Conservation (phyloP, 1,139 yeast species). For the Hanseniaspora sp. region DNA sequence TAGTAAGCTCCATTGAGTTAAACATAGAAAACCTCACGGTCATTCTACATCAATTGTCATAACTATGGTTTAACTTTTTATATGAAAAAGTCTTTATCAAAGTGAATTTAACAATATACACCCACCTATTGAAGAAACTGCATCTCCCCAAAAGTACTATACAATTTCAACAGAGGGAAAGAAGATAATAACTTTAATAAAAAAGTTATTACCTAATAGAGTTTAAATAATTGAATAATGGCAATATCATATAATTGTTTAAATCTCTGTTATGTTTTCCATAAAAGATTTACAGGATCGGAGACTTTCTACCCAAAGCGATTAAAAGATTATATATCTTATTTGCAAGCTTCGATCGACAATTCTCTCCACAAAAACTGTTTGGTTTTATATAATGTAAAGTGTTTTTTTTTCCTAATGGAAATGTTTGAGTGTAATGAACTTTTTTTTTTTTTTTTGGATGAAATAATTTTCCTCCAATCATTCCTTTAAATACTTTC, state of each 20-base stretch:
- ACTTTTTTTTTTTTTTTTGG: too few species aligned
- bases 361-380: constrained; percentile 47
- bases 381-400: not conserved
- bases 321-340: constrained; percentile 16
- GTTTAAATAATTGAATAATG: constrained; percentile 19
- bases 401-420: not conserved
- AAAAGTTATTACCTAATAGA: constrained; percentile 9
- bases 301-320: constrained; percentile 92
- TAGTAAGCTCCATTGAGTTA: constrained; percentile 91
- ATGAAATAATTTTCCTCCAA: too few species aligned
- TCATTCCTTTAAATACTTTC: too few species aligned
- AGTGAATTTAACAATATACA: constrained; percentile 21
- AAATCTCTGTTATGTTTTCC: constrained; percentile 36
- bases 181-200: constrained; percentile 4
- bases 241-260: constrained; percentile 22
- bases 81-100: constrained; percentile 49
- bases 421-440: too few species aligned
- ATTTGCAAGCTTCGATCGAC: constrained; percentile 65
- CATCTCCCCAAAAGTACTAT: constrained; percentile 9
- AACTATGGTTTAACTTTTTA: constrained; percentile 60
- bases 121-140: constrained; percentile 15
- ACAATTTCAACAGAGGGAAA: constrained; percentile 12
- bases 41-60: constrained; percentile 49
- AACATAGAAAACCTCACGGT: constrained; percentile 23
- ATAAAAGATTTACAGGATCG: constrained; percentile 50